Evolutionary conservation across 2,329 filamentous ascomycete species (phyloP), one percentile per base, ranked within the genome.

Genomic region (Pezicula radicicola): DNA sequence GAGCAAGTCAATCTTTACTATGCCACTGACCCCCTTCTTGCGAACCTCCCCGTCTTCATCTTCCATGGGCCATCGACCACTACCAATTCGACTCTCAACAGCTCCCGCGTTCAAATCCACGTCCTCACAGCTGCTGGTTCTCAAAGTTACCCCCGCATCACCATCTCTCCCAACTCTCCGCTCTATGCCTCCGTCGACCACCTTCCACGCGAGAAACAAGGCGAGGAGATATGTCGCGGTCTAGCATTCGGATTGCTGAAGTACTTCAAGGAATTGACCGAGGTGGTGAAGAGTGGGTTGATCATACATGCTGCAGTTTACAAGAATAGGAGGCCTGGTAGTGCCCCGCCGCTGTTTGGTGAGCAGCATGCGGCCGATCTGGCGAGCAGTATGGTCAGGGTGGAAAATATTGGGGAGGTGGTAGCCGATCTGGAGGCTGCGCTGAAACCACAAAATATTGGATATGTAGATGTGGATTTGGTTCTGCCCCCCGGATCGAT

Each of bases 31-130:
- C 84, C 90, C 55, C 76, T 92, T 59, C 85, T 95, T 51, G 87
- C 87, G 70, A 81, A 92, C 73, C 78, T 91, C 56, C 85, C 92
- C 48, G 78, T 97, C 62, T 79, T 97, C 61, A 80, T 97, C 70
- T 97, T 97, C 78, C 90, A 97, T 70, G 93, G 93, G 13, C 84
- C 91, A 15, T 93, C 93, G 44, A 91, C 92, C 28, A 95, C 91
- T 41, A 86, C 89, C 64, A 95, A 96, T 72, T 88, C 88, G 60
- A 90, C 85, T 46, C 84, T 86, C 65, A 95, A 91, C 72, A 93
- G 88, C 72, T 97, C 93, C 57, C 88, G 94, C 70, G 92, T 97
- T 61, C 93, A 97, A 75, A 83, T 94, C 58, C 94, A 97, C 71
- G 83, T 99, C 71, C 90, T 95, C 73, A 89, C 89, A 55, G 85